phyloP scores from a whole-genome alignment of 2,329 filamentous ascomycete genomes.

The Gyromitra esculenta region DNA sequence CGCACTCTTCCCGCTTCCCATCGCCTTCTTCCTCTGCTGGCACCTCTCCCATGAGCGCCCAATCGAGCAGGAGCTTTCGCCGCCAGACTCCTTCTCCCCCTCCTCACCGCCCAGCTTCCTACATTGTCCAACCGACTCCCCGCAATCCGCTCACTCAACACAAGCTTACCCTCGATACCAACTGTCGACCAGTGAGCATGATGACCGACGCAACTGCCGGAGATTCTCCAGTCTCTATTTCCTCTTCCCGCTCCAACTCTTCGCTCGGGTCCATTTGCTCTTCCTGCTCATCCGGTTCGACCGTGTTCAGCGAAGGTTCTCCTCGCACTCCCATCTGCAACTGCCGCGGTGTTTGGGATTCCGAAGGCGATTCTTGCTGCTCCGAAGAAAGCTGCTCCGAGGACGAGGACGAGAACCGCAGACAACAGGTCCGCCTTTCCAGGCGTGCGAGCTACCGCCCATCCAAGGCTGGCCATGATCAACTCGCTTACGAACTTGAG shows the following conservation, averaged over 20 bases:
- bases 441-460: conserved; percentile 50
- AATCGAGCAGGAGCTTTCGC: conserved; percentile 61
- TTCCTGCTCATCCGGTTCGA: conserved; percentile 81
- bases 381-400: conserved; percentile 70
- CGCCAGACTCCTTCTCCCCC: conserved; percentile 70
- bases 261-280: conserved; percentile 73
- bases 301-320: conserved; percentile 67
- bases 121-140: conserved; percentile 86
- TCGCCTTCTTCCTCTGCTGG: conserved; percentile 58
- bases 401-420: conserved; percentile 44
- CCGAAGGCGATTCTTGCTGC: conserved; percentile 75
- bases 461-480: conserved; percentile 43
- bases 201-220: conserved; percentile 70
- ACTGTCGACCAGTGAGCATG: conserved; percentile 77
- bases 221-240: conserved; percentile 67
- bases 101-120: conserved; percentile 87
- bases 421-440: conserved; percentile 26
- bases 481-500: conserved; percentile 54
- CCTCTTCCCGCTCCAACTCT: conserved; percentile 75
- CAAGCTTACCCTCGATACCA: conserved; percentile 82
- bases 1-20: conserved; percentile 61
- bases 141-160: conserved; percentile 90
- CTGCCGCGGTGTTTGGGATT: conserved; percentile 74
- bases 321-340: conserved; percentile 74
- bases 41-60: conserved; percentile 59